Conservation (phyloP, 805 yeast species). For the Saturnispora zaruensis region DNA sequence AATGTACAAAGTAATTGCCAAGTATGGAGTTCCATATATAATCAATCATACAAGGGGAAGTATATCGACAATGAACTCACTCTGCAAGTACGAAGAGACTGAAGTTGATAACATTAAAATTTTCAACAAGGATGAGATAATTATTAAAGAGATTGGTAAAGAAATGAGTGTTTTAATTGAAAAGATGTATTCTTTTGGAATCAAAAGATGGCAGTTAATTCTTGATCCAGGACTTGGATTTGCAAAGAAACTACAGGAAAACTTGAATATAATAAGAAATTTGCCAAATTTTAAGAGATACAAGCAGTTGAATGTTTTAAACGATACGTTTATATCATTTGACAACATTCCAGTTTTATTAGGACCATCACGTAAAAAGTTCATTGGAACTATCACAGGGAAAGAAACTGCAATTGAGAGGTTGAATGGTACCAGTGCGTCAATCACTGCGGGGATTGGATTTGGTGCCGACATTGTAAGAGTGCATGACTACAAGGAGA, state of each 20-base stretch:
- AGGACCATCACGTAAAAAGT: slow-evolving; percentile 86
- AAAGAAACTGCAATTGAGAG: slow-evolving; percentile 52
- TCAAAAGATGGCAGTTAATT: slow-evolving; percentile 82
- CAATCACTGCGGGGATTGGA: slow-evolving; percentile 64
- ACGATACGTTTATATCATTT: slow-evolving; percentile 32
- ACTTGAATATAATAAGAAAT: slow-evolving; percentile 52
- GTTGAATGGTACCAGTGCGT: slow-evolving; percentile 66
- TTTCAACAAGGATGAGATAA: slow-evolving; percentile 13
- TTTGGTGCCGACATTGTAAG: slow-evolving; percentile 74
- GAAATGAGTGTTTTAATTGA: slow-evolving; percentile 54
- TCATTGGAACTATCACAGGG: slow-evolving; percentile 67
- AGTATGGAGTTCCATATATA: slow-evolving; percentile 65
- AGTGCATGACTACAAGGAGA: slow-evolving; percentile 73
- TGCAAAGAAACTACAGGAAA: slow-evolving; percentile 75
- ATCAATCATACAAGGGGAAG: slow-evolving; percentile 82
- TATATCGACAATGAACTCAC: slow-evolving; percentile 58
- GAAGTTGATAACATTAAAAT: slow-evolving; percentile 20
- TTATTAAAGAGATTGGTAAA: slow-evolving; percentile 45
- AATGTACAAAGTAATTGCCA: slow-evolving; percentile 64
- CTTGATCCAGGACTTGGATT: slow-evolving; percentile 96
- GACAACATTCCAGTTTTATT: slow-evolving; percentile 58
- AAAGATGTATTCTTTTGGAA: slow-evolving; percentile 53
- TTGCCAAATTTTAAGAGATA: slow-evolving; percentile 41
- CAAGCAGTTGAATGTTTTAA: slow-evolving; percentile 17
- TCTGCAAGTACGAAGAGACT: slow-evolving; percentile 43